phyloP scores from a whole-genome alignment of 176 grass and related monocot genomes.

The Stipa capillata region DNA sequence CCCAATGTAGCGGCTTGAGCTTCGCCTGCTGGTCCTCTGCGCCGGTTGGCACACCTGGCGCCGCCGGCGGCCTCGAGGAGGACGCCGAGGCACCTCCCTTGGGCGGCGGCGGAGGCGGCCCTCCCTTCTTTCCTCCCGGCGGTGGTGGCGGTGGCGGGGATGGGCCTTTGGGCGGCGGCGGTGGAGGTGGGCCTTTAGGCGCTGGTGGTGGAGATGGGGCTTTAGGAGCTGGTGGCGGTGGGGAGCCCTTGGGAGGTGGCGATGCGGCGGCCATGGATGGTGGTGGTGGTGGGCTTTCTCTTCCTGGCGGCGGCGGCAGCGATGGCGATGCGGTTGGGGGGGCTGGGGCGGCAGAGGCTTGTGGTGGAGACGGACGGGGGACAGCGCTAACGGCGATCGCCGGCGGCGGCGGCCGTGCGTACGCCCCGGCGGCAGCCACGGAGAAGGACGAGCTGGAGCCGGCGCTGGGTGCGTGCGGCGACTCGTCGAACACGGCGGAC shows the following conservation, averaged over 20 bases:
- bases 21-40: conserved; percentile 38
- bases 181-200: conserved; percentile 32
- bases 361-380: conserved; percentile 14
- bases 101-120: conserved; percentile 55
- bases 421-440: neutral
- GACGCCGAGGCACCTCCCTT: conserved; percentile 22
- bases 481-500: conserved; percentile 33
- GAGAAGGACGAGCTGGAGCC: conserved; percentile 37
- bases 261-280: conserved; percentile 20
- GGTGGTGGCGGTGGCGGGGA: conserved; percentile 43
- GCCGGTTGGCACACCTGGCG: conserved; percentile 21
- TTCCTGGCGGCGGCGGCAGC: conserved; percentile 21
- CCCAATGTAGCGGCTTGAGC: conserved; percentile 95
- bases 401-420: neutral
- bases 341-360: neutral
- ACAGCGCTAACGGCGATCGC: neutral
- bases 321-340: conserved; percentile 5
- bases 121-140: conserved; percentile 35
- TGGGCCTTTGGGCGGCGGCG: conserved; percentile 36
- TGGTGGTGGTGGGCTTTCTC: conserved; percentile 26
- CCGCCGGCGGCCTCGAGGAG: conserved; percentile 54
- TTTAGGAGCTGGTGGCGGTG: neutral
- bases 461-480: conserved; percentile 23
- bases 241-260: conserved; percentile 18
- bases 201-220: conserved; percentile 36